Evolutionary conservation across 2,329 filamentous ascomycete genomes (phyloP).

Genomic region (Alternaria sp.): DNA sequence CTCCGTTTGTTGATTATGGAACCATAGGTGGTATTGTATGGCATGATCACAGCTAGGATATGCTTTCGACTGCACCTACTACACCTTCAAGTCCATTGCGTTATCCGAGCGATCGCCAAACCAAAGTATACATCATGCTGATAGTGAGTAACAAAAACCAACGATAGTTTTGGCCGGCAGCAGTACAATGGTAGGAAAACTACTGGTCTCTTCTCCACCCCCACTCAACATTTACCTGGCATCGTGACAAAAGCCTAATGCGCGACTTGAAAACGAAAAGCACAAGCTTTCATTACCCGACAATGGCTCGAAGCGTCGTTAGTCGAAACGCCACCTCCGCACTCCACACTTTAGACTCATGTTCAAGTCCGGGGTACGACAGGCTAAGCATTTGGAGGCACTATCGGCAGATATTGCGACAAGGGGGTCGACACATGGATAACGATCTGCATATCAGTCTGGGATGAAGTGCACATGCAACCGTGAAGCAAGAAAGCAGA

Average conservation of each 20-base stretch:
- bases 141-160: background rate
- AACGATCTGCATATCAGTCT: conserved; percentile 20
- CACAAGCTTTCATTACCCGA: background rate
- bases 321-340: conserved; percentile 23
- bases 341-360: conserved; percentile 30
- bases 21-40: background rate
- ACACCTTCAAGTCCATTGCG: background rate
- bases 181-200: background rate
- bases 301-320: background rate
- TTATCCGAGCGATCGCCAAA: background rate
- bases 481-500: background rate
- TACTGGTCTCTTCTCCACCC: background rate
- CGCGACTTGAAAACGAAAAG: conserved; percentile 6
- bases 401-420: conserved; percentile 33
- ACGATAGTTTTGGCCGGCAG: background rate
- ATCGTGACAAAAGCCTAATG: background rate
- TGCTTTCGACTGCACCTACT: background rate
- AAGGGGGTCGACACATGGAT: conserved; percentile 5
- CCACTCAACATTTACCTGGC: background rate
- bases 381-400: conserved; percentile 23
- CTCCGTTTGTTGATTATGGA: background rate
- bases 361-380: conserved; percentile 26
- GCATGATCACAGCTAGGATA: background rate
- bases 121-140: background rate
- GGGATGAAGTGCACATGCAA: background rate